Conservation (phyloP, 192 early-diverging fungal species). For the Podila minutissima region DNA sequence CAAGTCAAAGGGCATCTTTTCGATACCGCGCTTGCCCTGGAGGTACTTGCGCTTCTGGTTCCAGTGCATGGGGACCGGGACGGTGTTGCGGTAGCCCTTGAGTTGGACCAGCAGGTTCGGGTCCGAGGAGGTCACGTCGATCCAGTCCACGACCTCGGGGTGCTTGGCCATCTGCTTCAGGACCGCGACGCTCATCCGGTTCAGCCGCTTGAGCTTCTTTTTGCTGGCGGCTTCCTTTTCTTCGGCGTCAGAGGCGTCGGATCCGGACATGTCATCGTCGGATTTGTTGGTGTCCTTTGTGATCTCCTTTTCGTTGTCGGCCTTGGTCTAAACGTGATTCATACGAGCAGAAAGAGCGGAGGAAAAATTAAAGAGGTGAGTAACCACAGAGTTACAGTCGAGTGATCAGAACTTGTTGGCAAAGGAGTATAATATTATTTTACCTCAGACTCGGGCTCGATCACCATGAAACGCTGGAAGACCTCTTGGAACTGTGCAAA, state of each 20-base stretch:
- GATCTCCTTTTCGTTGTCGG: constrained; percentile 12
- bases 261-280: constrained; percentile 35
- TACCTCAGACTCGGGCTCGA: constrained; percentile 49
- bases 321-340: constrained; percentile 11
- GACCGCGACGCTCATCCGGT: constrained; percentile 84
- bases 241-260: constrained; percentile 42
- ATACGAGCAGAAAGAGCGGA: neutral
- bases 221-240: constrained; percentile 58
- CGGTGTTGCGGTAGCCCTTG: constrained; percentile 93
- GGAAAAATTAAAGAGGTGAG: too few relatives aligned
- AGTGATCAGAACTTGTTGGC: too few relatives aligned
- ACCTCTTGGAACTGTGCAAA: constrained; percentile 56
- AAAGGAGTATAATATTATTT: neutral
- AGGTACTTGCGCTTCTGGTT: constrained; percentile 96
- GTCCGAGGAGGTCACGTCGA: constrained; percentile 90
- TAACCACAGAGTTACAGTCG: too few relatives aligned
- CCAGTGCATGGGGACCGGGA: constrained; percentile 97
- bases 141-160: constrained; percentile 93
- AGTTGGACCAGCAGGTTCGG: constrained; percentile 89
- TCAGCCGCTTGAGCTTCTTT: constrained; percentile 66
- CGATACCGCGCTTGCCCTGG: constrained; percentile 96
- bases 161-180: constrained; percentile 91
- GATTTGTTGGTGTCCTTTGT: constrained; percentile 25
- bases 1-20: constrained; percentile 94
- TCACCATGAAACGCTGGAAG: constrained; percentile 55